phyloP scores from a whole-genome alignment of 805 yeast species.

The Suhomyces pyralidae region DNA sequence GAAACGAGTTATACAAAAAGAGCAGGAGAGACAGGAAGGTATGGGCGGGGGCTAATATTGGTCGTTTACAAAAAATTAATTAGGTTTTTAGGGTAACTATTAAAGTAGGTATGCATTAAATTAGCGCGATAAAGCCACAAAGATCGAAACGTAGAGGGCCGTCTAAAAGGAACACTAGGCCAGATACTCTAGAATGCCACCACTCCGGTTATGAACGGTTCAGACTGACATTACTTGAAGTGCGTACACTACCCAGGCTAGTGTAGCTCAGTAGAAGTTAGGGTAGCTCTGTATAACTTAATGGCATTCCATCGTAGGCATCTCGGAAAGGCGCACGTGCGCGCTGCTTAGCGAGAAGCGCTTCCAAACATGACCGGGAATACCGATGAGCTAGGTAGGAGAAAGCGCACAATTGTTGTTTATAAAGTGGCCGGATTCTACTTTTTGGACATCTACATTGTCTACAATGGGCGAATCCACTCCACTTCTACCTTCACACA shows the following conservation, averaged over 20 bases:
- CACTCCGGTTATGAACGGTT: no score
- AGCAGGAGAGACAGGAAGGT: constrained; percentile 45
- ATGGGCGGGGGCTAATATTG: constrained; percentile 40
- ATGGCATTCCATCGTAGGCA: background rate
- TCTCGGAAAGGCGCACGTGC: background rate
- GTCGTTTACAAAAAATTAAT: background rate
- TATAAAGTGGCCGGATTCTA: background rate
- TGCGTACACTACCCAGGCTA: no score
- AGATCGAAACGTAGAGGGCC: background rate
- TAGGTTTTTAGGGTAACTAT: background rate
- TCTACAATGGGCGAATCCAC: constrained; percentile 9
- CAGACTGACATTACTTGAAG: no score
- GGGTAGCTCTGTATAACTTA: no score
- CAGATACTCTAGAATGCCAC: background rate
- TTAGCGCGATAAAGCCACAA: background rate
- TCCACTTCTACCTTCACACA: constrained; percentile 14
- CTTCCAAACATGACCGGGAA: background rate
- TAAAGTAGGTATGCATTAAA: background rate
- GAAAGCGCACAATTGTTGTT: background rate
- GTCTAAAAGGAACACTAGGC: background rate
- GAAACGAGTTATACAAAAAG: constrained; percentile 63
- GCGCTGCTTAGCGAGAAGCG: background rate
- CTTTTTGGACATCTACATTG: background rate
- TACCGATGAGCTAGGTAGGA: background rate
- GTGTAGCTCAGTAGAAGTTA: background rate